Evolutionary conservation across 129 eudicot species (phyloP).

Genomic region (Solidago caesia): DNA sequence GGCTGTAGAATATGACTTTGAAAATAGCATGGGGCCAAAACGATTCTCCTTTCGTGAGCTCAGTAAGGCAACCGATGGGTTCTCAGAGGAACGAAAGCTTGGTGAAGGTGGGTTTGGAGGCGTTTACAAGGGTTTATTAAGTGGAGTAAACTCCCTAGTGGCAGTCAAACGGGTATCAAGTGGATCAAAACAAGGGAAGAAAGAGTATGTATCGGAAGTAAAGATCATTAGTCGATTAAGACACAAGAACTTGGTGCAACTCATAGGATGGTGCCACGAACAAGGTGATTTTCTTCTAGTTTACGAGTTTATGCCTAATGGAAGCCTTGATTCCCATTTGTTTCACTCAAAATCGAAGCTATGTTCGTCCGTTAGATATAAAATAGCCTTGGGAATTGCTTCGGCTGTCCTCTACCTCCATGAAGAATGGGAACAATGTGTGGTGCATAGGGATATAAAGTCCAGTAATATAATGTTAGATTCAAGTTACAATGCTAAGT

Average conservation of each 20-base stretch:
- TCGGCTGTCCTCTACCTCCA: constrained; percentile 46
- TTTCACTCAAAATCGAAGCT: constrained; percentile 24
- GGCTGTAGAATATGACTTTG: constrained; percentile 37
- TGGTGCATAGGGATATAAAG: constrained; percentile 52
- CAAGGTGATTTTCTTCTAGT: constrained; percentile 51
- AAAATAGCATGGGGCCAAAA: constrained; percentile 40
- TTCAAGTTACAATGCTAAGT: constrained; percentile 43
- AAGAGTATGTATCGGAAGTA: constrained; percentile 50
- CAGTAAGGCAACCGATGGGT: constrained; percentile 38
- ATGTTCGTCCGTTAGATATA: constrained; percentile 40
- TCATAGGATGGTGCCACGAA: constrained; percentile 59
- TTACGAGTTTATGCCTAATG: constrained; percentile 58
- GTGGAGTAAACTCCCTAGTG: constrained; percentile 15
- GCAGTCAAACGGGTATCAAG: constrained; percentile 51
- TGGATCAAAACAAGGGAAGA: constrained; percentile 52
- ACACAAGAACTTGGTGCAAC: constrained; percentile 51
- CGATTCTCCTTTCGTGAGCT: constrained; percentile 39
- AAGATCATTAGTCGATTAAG: constrained; percentile 43
- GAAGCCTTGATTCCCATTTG: constrained; percentile 56
- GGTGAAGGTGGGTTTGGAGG: constrained; percentile 66
- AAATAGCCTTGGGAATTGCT: constrained; percentile 45
- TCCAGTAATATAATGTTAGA: constrained; percentile 55
- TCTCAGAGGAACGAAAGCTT: constrained; percentile 47
- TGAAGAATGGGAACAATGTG: constrained; percentile 63
- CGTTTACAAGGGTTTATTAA: constrained; percentile 47